Percentiles rank a stretch among this genome's conserved stretches.
Evolutionary conservation across 495 filamentous ascomycete genomes (phyloP).

Genomic region (Penicillium dipodomyicola): DNA sequence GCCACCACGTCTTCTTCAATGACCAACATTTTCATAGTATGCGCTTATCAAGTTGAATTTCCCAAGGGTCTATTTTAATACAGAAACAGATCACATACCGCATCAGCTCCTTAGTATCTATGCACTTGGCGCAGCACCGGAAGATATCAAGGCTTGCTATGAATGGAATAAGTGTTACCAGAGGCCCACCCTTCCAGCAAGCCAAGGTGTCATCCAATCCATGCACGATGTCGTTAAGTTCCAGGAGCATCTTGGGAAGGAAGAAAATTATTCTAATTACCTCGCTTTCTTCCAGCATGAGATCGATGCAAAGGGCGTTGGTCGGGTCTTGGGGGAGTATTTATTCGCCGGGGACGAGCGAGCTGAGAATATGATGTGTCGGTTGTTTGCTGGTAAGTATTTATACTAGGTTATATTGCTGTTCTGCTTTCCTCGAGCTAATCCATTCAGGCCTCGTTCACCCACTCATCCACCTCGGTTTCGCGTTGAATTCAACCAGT

Average conservation of each 20-base stretch:
- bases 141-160: constrained; percentile 57
- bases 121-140: constrained; percentile 62
- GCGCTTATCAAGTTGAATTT: constrained; percentile 8
- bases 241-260: constrained; percentile 49
- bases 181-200: constrained; percentile 38
- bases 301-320: constrained; percentile 60
- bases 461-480: constrained; percentile 81
- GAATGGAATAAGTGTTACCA: constrained; percentile 62
- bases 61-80: constrained; percentile 1
- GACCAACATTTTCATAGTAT: constrained; percentile 64
- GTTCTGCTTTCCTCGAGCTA: constrained; percentile 5
- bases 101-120: constrained; percentile 76
- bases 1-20: constrained; percentile 79
- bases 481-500: constrained; percentile 78
- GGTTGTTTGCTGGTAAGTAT: constrained; percentile 54
- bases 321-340: constrained; percentile 58
- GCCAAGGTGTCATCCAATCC: constrained; percentile 47
- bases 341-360: constrained; percentile 60
- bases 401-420: neutral
- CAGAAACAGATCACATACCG: constrained; percentile 56
- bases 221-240: constrained; percentile 54
- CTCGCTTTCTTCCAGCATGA: constrained; percentile 70
- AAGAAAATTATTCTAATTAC: constrained; percentile 63
- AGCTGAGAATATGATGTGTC: constrained; percentile 59
- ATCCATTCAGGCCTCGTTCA: constrained; percentile 62